These are phyloP conservation scores for Myxozyma mucilagina DNA, from an alignment of 805 yeast species.

Conservation along the genomic window DNA sequence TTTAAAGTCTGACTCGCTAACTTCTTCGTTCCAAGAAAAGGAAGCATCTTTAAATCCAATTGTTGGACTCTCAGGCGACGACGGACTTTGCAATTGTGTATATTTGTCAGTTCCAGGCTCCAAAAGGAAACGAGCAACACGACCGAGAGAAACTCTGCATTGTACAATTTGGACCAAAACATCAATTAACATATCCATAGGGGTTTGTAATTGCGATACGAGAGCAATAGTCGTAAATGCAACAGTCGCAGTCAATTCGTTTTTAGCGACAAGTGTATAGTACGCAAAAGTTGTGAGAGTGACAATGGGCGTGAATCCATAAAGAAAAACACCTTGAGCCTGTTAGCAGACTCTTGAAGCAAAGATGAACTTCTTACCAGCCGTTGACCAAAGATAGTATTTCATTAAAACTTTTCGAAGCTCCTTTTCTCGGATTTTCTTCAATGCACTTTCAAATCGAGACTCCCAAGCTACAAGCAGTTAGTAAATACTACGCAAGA, in stretches of 20 bases:
- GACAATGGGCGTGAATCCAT: slow-evolving; percentile 65
- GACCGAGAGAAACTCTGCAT: slow-evolving; percentile 80
- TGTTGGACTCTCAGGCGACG: slow-evolving; percentile 56
- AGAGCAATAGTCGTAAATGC: slow-evolving; percentile 85
- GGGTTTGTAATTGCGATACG: slow-evolving; percentile 72
- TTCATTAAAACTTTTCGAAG: slow-evolving; percentile 57
- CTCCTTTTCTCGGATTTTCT: slow-evolving; percentile 72
- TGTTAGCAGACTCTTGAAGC: neutral
- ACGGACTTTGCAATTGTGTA: slow-evolving; percentile 59
- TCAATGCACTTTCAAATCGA: slow-evolving; percentile 67
- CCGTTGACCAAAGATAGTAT: slow-evolving; percentile 62
- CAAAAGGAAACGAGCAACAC: slow-evolving; percentile 69
- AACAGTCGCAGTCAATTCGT: slow-evolving; percentile 73
- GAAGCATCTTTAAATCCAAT: slow-evolving; percentile 74
- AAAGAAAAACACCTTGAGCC: slow-evolving; percentile 54
- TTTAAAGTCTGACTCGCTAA: slow-evolving; percentile 58
- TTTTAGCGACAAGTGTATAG: slow-evolving; percentile 65
- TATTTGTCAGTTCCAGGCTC: slow-evolving; percentile 81
- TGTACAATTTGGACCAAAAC: slow-evolving; percentile 78
- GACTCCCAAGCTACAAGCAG: slow-evolving; percentile 74
- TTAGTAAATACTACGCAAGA: neutral
- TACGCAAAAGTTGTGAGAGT: slow-evolving; percentile 74
- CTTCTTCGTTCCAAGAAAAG: slow-evolving; percentile 61
- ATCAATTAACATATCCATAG: slow-evolving; percentile 79
- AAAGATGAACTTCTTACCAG: slow-evolving; percentile 1